Evolutionary conservation across 345 rosid species (phyloP).

Genomic region (Brassica rapa): DNA sequence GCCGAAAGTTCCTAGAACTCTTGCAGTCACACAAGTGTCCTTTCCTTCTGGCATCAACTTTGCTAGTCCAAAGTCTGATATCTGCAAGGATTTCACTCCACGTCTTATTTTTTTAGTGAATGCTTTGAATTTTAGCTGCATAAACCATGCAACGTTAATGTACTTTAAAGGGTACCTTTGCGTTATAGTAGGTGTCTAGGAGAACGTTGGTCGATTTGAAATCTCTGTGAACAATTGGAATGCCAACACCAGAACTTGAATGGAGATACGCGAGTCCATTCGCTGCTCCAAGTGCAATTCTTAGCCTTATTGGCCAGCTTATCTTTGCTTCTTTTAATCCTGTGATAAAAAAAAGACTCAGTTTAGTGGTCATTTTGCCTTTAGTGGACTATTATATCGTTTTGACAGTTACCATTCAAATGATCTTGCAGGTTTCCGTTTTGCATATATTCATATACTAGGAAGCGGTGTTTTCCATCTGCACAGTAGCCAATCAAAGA

Average conservation of each 20-base stretch:
- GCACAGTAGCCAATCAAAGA: slow-evolving; percentile 92
- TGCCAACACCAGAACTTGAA: slow-evolving; percentile 76
- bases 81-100: slow-evolving; percentile 44
- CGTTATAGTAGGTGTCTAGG: slow-evolving; percentile 68
- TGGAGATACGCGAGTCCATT: slow-evolving; percentile 95
- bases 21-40: slow-evolving; percentile 78
- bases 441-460: slow-evolving; percentile 88
- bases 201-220: slow-evolving; percentile 92
- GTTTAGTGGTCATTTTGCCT: slow-evolving; percentile 4
- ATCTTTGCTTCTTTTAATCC: slow-evolving; percentile 79
- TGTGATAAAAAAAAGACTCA: slow-evolving; percentile 28
- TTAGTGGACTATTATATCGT: no score
- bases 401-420: slow-evolving; percentile 61
- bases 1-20: slow-evolving; percentile 97
- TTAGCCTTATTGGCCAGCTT: slow-evolving; percentile 82
- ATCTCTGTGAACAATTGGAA: slow-evolving; percentile 93
- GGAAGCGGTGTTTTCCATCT: slow-evolving; percentile 90
- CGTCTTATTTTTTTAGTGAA: slow-evolving; percentile 26
- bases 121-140: background rate
- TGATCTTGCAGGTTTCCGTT: slow-evolving; percentile 98
- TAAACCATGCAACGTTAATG: background rate
- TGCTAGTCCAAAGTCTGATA: slow-evolving; percentile 96
- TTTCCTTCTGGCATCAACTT: slow-evolving; percentile 96
- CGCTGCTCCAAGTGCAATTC: slow-evolving; percentile 90
- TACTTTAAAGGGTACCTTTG: slow-evolving; percentile 57